phyloP scores from a whole-genome alignment of 768 basidiomycete genomes.

The Tricholoma matsutake region DNA sequence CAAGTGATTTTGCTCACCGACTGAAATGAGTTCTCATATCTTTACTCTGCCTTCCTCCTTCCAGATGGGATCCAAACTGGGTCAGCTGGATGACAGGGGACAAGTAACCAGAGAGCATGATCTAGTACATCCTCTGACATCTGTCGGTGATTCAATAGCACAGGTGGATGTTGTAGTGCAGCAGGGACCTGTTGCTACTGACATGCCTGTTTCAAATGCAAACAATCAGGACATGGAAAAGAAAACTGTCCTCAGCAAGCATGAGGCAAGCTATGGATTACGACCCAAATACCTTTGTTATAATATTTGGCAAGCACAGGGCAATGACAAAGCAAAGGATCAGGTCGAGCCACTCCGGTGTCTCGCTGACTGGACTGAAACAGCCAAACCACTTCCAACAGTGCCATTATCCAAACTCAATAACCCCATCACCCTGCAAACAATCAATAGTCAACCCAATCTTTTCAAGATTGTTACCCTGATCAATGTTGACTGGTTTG shows the following conservation, averaged over 20 bases:
- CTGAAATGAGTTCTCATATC: neutral
- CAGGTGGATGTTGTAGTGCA: neutral
- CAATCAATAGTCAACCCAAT: constrained; percentile 19
- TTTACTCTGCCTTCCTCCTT: neutral
- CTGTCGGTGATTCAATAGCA: constrained; percentile 1
- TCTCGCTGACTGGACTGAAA: constrained; percentile 18
- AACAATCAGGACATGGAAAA: neutral
- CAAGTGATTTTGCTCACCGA: neutral
- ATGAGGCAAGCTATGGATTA: constrained; percentile 16
- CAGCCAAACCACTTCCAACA: constrained; percentile 11
- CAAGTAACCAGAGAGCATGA: neutral
- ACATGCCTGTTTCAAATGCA: neutral
- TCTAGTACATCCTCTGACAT: neutral
- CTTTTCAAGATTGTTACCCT: constrained; percentile 37
- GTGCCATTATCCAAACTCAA: constrained; percentile 12
- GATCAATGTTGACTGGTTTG: constrained; percentile 13
- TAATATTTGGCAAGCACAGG: constrained; percentile 12
- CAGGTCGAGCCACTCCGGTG: neutral
- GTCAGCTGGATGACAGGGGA: neutral
- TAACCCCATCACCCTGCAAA: constrained; percentile 16
- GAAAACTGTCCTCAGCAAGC: constrained; percentile 15
- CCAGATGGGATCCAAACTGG: neutral
- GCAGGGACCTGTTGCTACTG: neutral
- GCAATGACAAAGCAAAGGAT: neutral
- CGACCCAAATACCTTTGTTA: constrained; percentile 12